These are phyloP conservation scores for Penicillium sp. DNA, from an alignment of 2,329 filamentous ascomycete genomes.

Conservation along the genomic window DNA sequence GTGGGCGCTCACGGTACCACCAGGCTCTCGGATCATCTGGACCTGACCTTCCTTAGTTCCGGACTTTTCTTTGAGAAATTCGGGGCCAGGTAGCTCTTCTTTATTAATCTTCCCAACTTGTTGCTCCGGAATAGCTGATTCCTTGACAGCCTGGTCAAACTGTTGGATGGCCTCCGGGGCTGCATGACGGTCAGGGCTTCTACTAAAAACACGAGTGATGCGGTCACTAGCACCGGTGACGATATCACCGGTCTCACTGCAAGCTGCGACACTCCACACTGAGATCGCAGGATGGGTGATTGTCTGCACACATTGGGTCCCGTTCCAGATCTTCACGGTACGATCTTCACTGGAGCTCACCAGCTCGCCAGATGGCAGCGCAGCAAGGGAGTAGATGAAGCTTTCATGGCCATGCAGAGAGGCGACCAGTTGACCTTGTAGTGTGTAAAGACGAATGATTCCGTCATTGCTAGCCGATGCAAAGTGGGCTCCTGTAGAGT, in stretches of 20 bases:
- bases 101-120: constrained; percentile 83
- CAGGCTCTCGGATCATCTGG: constrained; percentile 79
- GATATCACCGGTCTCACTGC: constrained; percentile 79
- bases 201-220: constrained; percentile 78
- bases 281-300: constrained; percentile 97
- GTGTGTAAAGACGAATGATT: constrained; percentile 79
- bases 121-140: constrained; percentile 83
- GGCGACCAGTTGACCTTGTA: constrained; percentile 71
- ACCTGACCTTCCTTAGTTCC: constrained; percentile 97
- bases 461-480: constrained; percentile 94
- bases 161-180: constrained; percentile 64
- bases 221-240: constrained; percentile 91
- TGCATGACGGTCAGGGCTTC: constrained; percentile 67
- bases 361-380: constrained; percentile 77
- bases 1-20: constrained; percentile 81
- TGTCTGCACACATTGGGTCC: constrained; percentile 80
- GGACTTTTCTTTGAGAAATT: constrained; percentile 75
- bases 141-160: constrained; percentile 79
- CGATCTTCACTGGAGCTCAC: constrained; percentile 91
- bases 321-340: constrained; percentile 87
- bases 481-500: constrained; percentile 84
- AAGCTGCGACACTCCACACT: constrained; percentile 89
- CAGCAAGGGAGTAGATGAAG: constrained; percentile 85
- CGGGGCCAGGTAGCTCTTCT: constrained; percentile 82
- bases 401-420: constrained; percentile 86